These are phyloP conservation scores for Fabrea salina DNA, from an alignment of 169 alveolate genomes.

Conservation along the genomic window DNA sequence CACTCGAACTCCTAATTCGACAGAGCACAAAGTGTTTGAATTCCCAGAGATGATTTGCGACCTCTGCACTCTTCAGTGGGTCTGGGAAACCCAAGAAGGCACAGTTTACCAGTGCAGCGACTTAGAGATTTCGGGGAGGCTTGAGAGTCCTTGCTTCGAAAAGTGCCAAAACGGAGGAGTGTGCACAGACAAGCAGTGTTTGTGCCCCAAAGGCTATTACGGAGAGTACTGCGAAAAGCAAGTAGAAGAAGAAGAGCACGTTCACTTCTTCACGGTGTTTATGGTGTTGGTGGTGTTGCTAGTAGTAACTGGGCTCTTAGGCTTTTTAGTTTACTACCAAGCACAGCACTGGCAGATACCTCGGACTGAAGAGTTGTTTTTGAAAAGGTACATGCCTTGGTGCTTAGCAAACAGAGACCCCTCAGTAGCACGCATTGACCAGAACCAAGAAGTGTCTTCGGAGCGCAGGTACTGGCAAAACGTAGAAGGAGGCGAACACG, in stretches of 20 bases:
- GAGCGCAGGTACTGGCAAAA: background rate
- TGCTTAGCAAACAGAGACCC: background rate
- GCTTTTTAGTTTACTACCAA: background rate
- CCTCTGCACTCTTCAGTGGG: constrained; percentile 20
- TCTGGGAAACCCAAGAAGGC: constrained; percentile 5
- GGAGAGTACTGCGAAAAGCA: constrained; percentile 13
- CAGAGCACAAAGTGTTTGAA: background rate
- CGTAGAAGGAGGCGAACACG: no score
- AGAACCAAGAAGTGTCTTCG: background rate
- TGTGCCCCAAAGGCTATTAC: background rate
- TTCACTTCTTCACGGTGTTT: background rate
- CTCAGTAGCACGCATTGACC: background rate
- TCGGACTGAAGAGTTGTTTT: background rate
- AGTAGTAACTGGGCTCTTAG: background rate
- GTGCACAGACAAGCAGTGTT: constrained; percentile 2
- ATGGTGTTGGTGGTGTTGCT: background rate
- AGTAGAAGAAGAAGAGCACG: background rate
- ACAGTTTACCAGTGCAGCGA: constrained; percentile 21
- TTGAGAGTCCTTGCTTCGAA: constrained; percentile 14
- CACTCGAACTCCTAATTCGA: background rate
- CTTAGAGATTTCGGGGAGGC: background rate
- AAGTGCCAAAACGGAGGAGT: constrained; percentile 32
- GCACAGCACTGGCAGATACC: background rate
- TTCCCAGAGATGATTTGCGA: constrained; percentile 21
- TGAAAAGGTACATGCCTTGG: background rate